These are phyloP conservation scores for Astragalus membranaceus DNA, from an alignment of 306 rosid genomes.

Conservation along the genomic window DNA sequence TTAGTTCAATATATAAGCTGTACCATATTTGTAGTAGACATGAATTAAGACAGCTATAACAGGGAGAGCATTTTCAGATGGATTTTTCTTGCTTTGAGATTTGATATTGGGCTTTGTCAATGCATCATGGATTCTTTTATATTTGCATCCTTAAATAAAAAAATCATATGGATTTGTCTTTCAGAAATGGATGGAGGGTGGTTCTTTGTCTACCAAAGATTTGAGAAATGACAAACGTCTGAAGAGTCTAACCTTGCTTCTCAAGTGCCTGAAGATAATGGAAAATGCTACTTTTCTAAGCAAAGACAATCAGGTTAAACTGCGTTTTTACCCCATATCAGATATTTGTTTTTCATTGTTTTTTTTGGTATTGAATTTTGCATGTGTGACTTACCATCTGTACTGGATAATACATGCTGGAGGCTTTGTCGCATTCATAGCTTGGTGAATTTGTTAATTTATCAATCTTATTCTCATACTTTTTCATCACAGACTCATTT, in stretches of 20 bases:
- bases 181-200: conserved; percentile 45
- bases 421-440: conserved; percentile 4
- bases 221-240: conserved; percentile 34
- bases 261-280: conserved; percentile 95
- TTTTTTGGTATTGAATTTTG: background rate
- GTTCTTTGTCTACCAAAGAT: conserved; percentile 38
- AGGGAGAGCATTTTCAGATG: background rate
- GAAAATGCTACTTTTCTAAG: conserved; percentile 95
- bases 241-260: conserved; percentile 58
- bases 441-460: conserved; percentile 13
- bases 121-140: conserved; percentile 15
- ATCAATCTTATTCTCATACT: conserved; percentile 15
- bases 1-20: conserved; percentile 37
- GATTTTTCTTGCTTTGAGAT: conserved; percentile 12
- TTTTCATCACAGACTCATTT: conserved; percentile 65
- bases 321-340: background rate
- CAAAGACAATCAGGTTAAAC: conserved; percentile 76
- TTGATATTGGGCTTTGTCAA: conserved; percentile 9
- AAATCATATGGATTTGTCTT: conserved; percentile 20
- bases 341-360: background rate
- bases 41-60: background rate
- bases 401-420: background rate
- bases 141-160: background rate
- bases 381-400: background rate
- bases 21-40: conserved; percentile 12